Percentiles rank a stretch among this genome's conserved stretches.
phyloP scores from a whole-genome alignment of 257 asterid genomes.

The Rehmannia glutinosa region DNA sequence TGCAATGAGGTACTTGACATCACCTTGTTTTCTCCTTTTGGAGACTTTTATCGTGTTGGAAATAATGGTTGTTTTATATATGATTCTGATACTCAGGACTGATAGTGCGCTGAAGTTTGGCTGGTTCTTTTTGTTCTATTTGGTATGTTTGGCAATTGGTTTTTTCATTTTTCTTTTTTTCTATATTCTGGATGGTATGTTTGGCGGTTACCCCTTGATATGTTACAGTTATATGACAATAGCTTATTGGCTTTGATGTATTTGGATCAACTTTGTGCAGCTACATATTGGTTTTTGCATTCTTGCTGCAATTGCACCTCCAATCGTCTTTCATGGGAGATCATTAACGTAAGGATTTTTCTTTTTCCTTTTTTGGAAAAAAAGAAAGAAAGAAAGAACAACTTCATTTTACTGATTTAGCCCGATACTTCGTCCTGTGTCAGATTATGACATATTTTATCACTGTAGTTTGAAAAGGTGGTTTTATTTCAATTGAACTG shows the following conservation, averaged over 20 bases:
- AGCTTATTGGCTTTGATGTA: constrained; percentile 2
- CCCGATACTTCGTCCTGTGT: neutral
- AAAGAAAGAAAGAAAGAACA: neutral
- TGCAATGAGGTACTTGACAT: constrained; percentile 69
- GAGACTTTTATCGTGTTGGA: neutral
- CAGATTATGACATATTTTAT: neutral
- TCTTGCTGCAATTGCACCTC: constrained; percentile 98
- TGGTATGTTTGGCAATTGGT: constrained; percentile 47
- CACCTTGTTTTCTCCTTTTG: constrained; percentile 4
- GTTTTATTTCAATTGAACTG: neutral
- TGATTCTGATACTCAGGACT: constrained; percentile 53
- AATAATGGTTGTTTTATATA: constrained; percentile 10
- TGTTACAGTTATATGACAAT: constrained; percentile 4
- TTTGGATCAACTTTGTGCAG: constrained; percentile 44
- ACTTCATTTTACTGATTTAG: constrained; percentile 1
- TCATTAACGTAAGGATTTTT: constrained; percentile 69
- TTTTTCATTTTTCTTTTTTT: too few species aligned
- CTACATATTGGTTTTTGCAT: constrained; percentile 91
- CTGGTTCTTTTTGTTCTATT: constrained; percentile 85
- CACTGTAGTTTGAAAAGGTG: neutral
- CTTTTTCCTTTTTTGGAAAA: neutral
- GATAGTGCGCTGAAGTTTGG: constrained; percentile 95
- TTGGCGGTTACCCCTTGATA: too few species aligned
- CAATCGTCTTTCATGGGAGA: constrained; percentile 79
- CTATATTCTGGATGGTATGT: too few species aligned